phyloP scores from a whole-genome alignment of 345 rosid species.

The Syzygium jambos region DNA sequence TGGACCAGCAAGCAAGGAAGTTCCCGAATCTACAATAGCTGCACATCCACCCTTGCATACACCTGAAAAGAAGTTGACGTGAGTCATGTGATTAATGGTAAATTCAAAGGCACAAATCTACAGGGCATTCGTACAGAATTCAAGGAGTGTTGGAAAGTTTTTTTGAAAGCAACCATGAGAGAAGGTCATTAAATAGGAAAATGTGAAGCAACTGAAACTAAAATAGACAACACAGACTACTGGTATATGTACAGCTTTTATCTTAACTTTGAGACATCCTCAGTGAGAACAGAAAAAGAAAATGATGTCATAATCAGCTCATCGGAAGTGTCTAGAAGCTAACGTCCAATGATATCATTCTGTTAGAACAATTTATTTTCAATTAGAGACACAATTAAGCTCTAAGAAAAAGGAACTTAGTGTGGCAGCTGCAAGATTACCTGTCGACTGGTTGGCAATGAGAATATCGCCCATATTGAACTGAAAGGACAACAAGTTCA shows the following conservation, averaged over 20 bases:
- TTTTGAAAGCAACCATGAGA: background rate
- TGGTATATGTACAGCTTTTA: background rate
- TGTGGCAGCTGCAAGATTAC: slow-evolving; percentile 15
- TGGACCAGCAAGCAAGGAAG: slow-evolving; percentile 76
- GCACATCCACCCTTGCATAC: slow-evolving; percentile 54
- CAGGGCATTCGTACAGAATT: background rate
- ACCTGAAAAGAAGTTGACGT: slow-evolving; percentile 18
- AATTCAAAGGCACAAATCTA: background rate
- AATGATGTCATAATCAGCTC: background rate
- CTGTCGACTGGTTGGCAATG: slow-evolving; percentile 49
- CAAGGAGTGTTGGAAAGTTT: background rate
- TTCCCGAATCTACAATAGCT: slow-evolving; percentile 76
- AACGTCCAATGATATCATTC: background rate
- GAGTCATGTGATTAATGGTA: background rate
- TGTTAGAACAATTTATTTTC: background rate
- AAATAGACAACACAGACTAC: background rate
- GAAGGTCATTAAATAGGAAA: background rate
- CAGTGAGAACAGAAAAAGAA: background rate
- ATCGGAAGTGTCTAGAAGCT: background rate
- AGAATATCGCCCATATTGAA: slow-evolving; percentile 65
- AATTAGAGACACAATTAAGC: background rate
- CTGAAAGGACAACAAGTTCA: slow-evolving; percentile 16
- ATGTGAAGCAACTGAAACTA: background rate
- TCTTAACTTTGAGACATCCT: background rate
- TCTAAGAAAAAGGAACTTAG: background rate